Evolutionary conservation across 148 eudicot species (phyloP).

Genomic region (Pharnaceum exiguum): DNA sequence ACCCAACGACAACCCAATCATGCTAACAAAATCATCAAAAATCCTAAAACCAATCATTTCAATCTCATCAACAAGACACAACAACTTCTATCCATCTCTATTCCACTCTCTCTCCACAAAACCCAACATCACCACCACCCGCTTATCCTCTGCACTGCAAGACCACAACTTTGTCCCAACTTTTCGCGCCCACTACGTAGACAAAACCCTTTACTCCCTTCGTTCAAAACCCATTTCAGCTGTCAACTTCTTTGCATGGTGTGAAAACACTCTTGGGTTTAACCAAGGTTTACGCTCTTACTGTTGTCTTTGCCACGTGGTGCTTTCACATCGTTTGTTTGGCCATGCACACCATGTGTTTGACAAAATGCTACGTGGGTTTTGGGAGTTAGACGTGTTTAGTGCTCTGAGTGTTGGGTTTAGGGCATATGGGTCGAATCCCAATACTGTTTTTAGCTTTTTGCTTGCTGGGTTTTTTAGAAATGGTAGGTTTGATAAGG

Average conservation of each 20-base stretch:
- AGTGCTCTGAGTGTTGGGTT: slow-evolving; percentile 31
- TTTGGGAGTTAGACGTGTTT: slow-evolving; percentile 29
- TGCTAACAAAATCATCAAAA: slow-evolving; percentile 18
- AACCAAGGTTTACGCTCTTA: slow-evolving; percentile 22
- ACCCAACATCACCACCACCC: slow-evolving; percentile 14
- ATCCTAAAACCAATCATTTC: slow-evolving; percentile 16
- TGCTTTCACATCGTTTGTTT: slow-evolving; percentile 42
- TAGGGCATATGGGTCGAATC: slow-evolving; percentile 34
- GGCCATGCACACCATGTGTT: slow-evolving; percentile 44
- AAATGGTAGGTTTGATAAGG: slow-evolving; percentile 38
- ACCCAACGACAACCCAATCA: slow-evolving; percentile 15
- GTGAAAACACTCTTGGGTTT: slow-evolving; percentile 33
- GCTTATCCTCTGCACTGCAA: slow-evolving; percentile 33
- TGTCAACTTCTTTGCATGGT: slow-evolving; percentile 47
- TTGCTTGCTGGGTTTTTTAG: slow-evolving; percentile 48
- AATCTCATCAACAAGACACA: background rate
- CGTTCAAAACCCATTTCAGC: slow-evolving; percentile 54
- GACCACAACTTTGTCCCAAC: slow-evolving; percentile 23
- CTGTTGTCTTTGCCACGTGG: slow-evolving; percentile 28
- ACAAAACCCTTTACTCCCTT: slow-evolving; percentile 34
- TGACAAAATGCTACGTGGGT: slow-evolving; percentile 33
- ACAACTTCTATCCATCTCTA: slow-evolving; percentile 10
- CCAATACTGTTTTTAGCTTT: slow-evolving; percentile 48
- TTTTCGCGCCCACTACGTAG: slow-evolving; percentile 29
- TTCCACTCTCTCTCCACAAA: slow-evolving; percentile 16